Evolutionary conservation across 495 filamentous ascomycete genomes (phyloP).

Genomic region (Penicillium cinerascens): DNA sequence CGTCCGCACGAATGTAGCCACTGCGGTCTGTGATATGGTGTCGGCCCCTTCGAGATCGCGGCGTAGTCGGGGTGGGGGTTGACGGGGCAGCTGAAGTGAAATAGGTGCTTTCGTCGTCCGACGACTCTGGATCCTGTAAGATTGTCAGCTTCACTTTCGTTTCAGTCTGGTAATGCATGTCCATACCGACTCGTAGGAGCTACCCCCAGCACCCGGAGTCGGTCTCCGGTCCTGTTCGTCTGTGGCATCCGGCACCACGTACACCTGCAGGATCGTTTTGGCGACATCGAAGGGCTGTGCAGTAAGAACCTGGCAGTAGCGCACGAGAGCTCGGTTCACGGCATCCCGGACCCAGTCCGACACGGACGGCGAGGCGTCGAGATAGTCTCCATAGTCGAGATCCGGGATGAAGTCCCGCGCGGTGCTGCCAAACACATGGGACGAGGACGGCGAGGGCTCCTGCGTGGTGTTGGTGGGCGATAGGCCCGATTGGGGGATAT

Average conservation of each 20-base stretch:
- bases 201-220: constrained; percentile 27
- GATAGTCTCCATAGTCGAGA: constrained; percentile 83
- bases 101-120: constrained; percentile 81
- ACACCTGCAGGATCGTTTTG: constrained; percentile 86
- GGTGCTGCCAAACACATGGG: constrained; percentile 60
- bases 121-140: constrained; percentile 42
- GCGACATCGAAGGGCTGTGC: constrained; percentile 97
- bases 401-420: constrained; percentile 82
- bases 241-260: constrained; percentile 44
- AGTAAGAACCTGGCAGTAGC: constrained; percentile 77
- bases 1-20: constrained; percentile 44
- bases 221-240: constrained; percentile 33
- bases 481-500: constrained; percentile 69
- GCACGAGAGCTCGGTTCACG: constrained; percentile 77
- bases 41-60: constrained; percentile 40
- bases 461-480: constrained; percentile 32
- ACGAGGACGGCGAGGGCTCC: constrained; percentile 44
- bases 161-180: neutral
- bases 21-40: constrained; percentile 49
- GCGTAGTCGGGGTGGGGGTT: constrained; percentile 52
- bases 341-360: constrained; percentile 67
- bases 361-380: constrained; percentile 72
- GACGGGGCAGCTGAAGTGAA: constrained; percentile 72
- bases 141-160: constrained; percentile 10
- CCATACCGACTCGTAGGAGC: constrained; percentile 37